Conservation (phyloP, 2,329 filamentous ascomycete species). For the Bipolaris cookei region DNA sequence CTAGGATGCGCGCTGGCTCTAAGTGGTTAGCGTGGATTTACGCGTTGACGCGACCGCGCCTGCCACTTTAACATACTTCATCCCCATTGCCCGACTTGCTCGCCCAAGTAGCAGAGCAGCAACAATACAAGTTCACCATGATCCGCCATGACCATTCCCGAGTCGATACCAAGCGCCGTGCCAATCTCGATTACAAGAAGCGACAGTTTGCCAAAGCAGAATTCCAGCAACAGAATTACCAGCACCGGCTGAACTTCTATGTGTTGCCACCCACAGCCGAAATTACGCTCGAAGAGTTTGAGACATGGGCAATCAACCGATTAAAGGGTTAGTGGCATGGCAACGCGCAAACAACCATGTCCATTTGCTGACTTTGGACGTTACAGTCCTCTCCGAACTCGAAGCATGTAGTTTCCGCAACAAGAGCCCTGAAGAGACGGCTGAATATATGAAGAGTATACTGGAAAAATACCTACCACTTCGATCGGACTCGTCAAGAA, state of each 20-base stretch:
- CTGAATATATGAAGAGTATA: slow-evolving; percentile 80
- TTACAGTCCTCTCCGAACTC: slow-evolving; percentile 78
- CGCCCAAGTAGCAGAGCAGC: slow-evolving; percentile 6
- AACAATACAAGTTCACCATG: slow-evolving; percentile 30
- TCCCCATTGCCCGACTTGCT: slow-evolving; percentile 13
- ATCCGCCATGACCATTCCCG: slow-evolving; percentile 51
- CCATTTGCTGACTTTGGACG: slow-evolving; percentile 10
- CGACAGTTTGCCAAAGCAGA: slow-evolving; percentile 81
- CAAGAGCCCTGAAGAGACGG: slow-evolving; percentile 80
- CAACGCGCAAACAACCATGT: accelerated
- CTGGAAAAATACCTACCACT: slow-evolving; percentile 87
- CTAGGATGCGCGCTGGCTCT: slow-evolving; percentile 8
- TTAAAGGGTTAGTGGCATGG: slow-evolving; percentile 63
- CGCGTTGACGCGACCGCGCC: slow-evolving; percentile 32
- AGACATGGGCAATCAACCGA: slow-evolving; percentile 97
- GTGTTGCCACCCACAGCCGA: slow-evolving; percentile 85
- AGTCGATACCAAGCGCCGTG: slow-evolving; percentile 74
- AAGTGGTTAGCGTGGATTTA: slow-evolving; percentile 16
- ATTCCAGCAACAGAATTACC: slow-evolving; percentile 80
- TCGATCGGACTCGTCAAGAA: slow-evolving; percentile 72
- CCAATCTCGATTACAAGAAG: slow-evolving; percentile 78
- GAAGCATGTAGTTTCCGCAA: slow-evolving; percentile 97
- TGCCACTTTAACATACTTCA: slow-evolving; percentile 24
- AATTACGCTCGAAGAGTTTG: slow-evolving; percentile 95
- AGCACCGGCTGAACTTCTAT: slow-evolving; percentile 92